Evolutionary conservation across 78 protist species (phyloP).

Genomic region (Planoprotostelium fungivorum): DNA sequence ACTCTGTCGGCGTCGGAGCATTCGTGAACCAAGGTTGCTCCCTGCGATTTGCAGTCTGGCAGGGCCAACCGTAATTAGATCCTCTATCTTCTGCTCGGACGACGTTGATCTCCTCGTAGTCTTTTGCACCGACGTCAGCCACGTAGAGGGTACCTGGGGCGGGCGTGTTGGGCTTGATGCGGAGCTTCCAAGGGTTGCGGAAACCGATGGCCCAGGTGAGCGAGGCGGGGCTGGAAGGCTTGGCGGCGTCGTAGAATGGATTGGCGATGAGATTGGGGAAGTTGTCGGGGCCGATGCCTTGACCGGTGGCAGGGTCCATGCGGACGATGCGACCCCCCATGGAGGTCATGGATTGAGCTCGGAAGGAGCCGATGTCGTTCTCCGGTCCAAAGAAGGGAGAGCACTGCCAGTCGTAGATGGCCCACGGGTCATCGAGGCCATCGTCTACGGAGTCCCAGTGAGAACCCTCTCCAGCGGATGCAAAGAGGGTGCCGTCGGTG

Average conservation of each 20-base stretch:
- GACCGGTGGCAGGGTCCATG: not conserved
- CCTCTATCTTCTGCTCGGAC: not conserved
- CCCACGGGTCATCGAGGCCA: not conserved
- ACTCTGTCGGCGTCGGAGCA: not conserved
- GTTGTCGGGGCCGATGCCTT: not conserved
- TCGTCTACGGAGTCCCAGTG: not conserved
- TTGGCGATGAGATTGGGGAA: not conserved
- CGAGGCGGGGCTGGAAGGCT: not conserved
- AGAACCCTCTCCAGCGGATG: not conserved
- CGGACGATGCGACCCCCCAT: not conserved
- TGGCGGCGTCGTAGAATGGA: not conserved
- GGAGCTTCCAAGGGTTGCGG: not conserved
- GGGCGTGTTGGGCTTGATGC: not conserved
- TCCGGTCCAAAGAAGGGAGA: not conserved
- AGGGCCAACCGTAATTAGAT: not conserved
- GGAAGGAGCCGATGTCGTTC: not conserved
- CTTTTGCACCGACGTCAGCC: not conserved
- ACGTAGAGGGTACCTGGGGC: not conserved
- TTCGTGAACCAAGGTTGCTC: not conserved
- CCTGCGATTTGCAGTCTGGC: not conserved
- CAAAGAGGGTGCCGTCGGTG: not conserved
- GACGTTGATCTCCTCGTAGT: not conserved
- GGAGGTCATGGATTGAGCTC: not conserved
- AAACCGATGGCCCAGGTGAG: not conserved
- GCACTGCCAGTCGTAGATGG: not conserved